phyloP scores from a whole-genome alignment of 108 stramenopile genomes.

The Skeletonema menzelii region DNA sequence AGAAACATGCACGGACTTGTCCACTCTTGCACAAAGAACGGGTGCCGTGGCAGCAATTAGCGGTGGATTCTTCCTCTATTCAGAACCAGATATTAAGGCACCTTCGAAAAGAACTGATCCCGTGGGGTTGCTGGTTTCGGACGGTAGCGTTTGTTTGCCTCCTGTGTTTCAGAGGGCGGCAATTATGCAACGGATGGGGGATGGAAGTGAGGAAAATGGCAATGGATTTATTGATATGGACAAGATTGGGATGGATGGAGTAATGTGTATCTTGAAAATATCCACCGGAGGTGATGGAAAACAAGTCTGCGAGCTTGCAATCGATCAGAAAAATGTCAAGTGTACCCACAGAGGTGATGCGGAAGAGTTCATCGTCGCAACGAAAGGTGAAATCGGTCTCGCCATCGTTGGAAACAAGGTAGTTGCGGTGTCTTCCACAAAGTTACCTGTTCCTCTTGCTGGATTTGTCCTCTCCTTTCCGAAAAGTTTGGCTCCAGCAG shows the following conservation, averaged over 20 bases:
- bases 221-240: slow-evolving; percentile 2
- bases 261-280: slow-evolving; percentile 6
- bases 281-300: background rate
- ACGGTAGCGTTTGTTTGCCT: slow-evolving; percentile 27
- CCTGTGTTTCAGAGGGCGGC: slow-evolving; percentile 35
- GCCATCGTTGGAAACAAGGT: slow-evolving; percentile 30
- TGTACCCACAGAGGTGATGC: slow-evolving; percentile 18
- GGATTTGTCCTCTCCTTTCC: slow-evolving; percentile 23
- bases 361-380: slow-evolving; percentile 1
- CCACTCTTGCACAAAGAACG: slow-evolving; percentile 2
- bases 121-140: slow-evolving; percentile 40
- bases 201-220: slow-evolving; percentile 4
- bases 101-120: slow-evolving; percentile 46
- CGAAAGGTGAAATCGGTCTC: slow-evolving; percentile 12
- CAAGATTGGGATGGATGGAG: slow-evolving; percentile 27
- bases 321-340: slow-evolving; percentile 3
- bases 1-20: slow-evolving; percentile 17
- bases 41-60: slow-evolving; percentile 44
- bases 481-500: background rate
- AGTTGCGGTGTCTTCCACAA: background rate
- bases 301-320: background rate
- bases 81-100: slow-evolving; percentile 33
- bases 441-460: slow-evolving; percentile 29
- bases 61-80: slow-evolving; percentile 50
- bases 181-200: slow-evolving; percentile 7